These are phyloP conservation scores for Postia placenta DNA, from an alignment of 768 basidiomycete genomes.

Conservation along the genomic window DNA sequence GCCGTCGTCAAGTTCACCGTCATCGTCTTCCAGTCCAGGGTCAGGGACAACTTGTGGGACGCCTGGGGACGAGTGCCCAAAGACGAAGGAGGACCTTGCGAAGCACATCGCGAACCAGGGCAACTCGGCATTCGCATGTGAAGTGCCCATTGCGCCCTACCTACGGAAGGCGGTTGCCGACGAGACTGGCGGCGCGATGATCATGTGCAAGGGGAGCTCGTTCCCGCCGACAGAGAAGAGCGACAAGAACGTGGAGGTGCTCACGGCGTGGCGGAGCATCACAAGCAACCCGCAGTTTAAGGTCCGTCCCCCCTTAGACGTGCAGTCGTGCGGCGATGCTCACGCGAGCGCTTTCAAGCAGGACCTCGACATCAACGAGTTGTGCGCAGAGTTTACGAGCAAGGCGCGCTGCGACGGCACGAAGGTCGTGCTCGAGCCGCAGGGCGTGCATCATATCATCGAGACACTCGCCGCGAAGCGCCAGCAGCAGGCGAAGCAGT, in stretches of 20 bases:
- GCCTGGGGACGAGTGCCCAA: conserved; percentile 36
- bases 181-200: conserved; percentile 37
- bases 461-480: conserved; percentile 32
- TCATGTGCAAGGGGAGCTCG: conserved; percentile 61
- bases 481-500: conserved; percentile 15
- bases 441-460: conserved; percentile 37
- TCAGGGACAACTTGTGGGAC: conserved; percentile 2
- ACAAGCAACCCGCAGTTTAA: conserved; percentile 71
- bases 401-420: conserved; percentile 84
- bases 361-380: conserved; percentile 73
- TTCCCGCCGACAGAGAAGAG: conserved; percentile 66
- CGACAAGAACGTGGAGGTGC: conserved; percentile 70
- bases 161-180: conserved; percentile 32
- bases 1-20: conserved; percentile 7
- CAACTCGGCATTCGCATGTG: conserved; percentile 50
- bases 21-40: conserved; percentile 21
- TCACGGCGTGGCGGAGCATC: conserved; percentile 75
- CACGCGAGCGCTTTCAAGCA: conserved; percentile 23
- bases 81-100: conserved; percentile 47
- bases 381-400: conserved; percentile 72
- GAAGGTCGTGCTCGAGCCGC: conserved; percentile 67
- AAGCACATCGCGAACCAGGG: conserved; percentile 48
- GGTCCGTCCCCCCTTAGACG: conserved; percentile 36
- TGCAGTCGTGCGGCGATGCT: not conserved
- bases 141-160: conserved; percentile 20